These are phyloP conservation scores for Friedmanniomyces endolithicus DNA, from an alignment of 495 filamentous ascomycete genomes.

Conservation along the genomic window DNA sequence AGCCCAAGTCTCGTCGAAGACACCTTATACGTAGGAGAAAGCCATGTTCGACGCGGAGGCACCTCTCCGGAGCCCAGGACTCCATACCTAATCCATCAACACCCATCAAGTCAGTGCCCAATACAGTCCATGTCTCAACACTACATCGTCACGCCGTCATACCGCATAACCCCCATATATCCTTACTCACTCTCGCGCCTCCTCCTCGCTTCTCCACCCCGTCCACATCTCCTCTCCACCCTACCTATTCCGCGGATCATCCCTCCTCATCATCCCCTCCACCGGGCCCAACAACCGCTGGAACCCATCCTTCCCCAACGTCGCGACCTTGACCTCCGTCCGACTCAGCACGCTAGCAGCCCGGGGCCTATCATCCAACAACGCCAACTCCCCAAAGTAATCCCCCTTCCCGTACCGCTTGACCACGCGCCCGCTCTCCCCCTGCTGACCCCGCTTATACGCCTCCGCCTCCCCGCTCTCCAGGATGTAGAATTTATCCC, in stretches of 20 bases:
- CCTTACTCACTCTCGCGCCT: too few species aligned
- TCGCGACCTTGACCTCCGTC: slow-evolving; percentile 87
- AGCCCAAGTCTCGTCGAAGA: too few species aligned
- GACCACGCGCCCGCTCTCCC: slow-evolving; percentile 44
- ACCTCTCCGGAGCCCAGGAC: too few species aligned
- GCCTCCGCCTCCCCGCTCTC: slow-evolving; percentile 84
- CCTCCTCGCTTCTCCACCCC: slow-evolving; percentile 1
- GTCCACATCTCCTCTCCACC: too few species aligned
- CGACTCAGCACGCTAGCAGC: slow-evolving; percentile 77
- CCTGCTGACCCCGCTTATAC: slow-evolving; percentile 44
- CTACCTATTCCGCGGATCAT: slow-evolving; percentile 38
- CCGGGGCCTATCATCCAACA: slow-evolving; percentile 84
- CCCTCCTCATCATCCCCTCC: slow-evolving; percentile 85
- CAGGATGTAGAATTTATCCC: slow-evolving; percentile 83
- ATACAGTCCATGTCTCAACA: too few species aligned
- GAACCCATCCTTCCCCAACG: slow-evolving; percentile 84
- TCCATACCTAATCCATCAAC: too few species aligned
- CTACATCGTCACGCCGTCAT: too few species aligned
- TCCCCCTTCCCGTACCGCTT: slow-evolving; percentile 80
- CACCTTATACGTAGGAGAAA: too few species aligned
- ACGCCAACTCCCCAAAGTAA: slow-evolving; percentile 90
- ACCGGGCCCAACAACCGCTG: slow-evolving; percentile 86
- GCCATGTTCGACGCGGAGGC: too few species aligned
- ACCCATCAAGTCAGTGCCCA: too few species aligned
- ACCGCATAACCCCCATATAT: too few species aligned